Conservation (phyloP, 495 filamentous ascomycete genomes). For the Bathelium albidoporum region DNA sequence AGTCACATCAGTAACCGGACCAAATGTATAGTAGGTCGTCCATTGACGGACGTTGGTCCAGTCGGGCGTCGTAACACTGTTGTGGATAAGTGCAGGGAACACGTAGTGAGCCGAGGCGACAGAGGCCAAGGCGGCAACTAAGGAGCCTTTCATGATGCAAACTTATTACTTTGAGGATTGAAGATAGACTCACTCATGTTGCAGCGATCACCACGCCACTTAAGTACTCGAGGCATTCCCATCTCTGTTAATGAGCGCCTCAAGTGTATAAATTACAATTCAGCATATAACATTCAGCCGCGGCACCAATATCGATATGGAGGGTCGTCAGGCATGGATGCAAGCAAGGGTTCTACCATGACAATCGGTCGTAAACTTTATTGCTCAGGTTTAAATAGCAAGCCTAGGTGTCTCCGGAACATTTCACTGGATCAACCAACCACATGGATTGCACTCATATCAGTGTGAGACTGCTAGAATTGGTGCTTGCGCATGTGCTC, state of each 20-base stretch:
- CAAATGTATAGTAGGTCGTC: neutral
- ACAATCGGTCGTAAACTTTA: neutral
- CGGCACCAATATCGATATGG: neutral
- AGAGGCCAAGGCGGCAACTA: neutral
- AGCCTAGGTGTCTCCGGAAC: neutral
- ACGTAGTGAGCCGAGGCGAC: neutral
- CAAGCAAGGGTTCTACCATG: neutral
- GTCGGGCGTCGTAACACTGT: neutral
- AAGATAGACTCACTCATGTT: neutral
- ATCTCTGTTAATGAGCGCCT: neutral
- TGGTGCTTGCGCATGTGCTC: neutral
- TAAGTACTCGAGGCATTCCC: neutral
- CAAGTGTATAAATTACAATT: neutral
- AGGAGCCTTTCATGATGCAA: neutral
- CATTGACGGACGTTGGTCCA: slow-evolving; percentile 2
- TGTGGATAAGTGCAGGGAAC: neutral
- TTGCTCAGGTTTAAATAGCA: neutral
- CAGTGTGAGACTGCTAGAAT: neutral
- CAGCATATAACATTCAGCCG: neutral
- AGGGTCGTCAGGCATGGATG: neutral
- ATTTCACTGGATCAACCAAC: neutral
- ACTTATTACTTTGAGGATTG: neutral
- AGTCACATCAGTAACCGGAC: neutral
- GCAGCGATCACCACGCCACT: neutral
- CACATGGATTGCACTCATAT: neutral